Evolutionary conservation across 2,329 filamentous ascomycete genomes (phyloP).

Genomic region (Stachybotrys elegans): DNA sequence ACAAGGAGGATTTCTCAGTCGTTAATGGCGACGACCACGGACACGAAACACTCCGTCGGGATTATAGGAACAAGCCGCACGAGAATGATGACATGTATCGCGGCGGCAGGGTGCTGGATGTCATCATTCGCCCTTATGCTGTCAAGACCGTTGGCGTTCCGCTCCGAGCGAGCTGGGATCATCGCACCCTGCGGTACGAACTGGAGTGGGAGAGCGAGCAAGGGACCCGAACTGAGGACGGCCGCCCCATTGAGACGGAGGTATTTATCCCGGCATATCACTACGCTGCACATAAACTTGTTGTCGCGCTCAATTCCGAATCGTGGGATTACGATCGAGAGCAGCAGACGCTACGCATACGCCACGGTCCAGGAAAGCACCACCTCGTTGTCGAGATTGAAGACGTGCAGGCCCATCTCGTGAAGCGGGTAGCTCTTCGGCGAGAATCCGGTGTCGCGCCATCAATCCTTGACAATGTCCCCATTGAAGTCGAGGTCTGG

Average conservation of each 20-base stretch:
- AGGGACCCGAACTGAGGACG: constrained; percentile 9
- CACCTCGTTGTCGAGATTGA: constrained; percentile 19
- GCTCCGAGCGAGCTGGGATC: constrained; percentile 27
- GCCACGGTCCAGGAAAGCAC: constrained; percentile 4
- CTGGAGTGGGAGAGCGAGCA: constrained; percentile 23
- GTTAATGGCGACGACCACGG: constrained; percentile 28
- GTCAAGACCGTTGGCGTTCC: constrained; percentile 33
- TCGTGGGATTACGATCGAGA: constrained; percentile 22
- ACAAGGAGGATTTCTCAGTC: constrained; percentile 37
- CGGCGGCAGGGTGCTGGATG: constrained; percentile 31
- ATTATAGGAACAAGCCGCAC: constrained; percentile 27
- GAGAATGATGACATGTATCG: constrained; percentile 30
- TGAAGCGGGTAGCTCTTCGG: constrained; percentile 7
- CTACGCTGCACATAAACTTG: constrained; percentile 22
- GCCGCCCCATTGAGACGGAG: constrained; percentile 25
- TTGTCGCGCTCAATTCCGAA: constrained; percentile 20
- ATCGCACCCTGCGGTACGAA: constrained; percentile 26
- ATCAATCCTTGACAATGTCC: constrained; percentile 9
- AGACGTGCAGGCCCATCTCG: constrained; percentile 15
- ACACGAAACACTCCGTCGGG: constrained; percentile 18
- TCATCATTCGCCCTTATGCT: constrained; percentile 35
- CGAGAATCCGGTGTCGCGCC: constrained; percentile 10
- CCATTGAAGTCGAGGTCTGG: constrained; percentile 11
- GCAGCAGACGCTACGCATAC: constrained; percentile 24
- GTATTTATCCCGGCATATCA: constrained; percentile 34